phyloP scores from a whole-genome alignment of 495 filamentous ascomycete genomes.

The Neurospora pannonica region DNA sequence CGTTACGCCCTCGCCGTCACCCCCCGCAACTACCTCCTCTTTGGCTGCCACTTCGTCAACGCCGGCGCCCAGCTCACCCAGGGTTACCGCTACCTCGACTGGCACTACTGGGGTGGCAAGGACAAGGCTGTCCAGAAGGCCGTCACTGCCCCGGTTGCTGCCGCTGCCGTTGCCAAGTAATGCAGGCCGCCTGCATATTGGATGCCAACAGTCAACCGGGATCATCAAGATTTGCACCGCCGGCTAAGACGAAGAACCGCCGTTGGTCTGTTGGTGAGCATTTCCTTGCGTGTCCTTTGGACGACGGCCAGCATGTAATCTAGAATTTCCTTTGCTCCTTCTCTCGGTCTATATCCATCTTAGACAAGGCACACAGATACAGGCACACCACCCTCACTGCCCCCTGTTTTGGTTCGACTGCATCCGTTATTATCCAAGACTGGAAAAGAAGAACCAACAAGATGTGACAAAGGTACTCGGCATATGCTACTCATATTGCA shows the following conservation, averaged over 20 bases:
- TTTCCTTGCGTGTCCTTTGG: neutral
- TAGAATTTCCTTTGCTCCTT: neutral
- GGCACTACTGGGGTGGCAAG: conserved; percentile 38
- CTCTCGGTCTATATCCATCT: neutral
- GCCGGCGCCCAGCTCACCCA: conserved; percentile 66
- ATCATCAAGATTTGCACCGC: neutral
- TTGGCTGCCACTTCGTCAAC: conserved; percentile 77
- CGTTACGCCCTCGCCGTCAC: conserved; percentile 84
- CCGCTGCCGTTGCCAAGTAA: neutral
- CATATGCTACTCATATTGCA: neutral
- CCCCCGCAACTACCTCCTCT: conserved; percentile 92
- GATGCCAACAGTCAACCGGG: neutral
- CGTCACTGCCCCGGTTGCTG: neutral
- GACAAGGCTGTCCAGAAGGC: conserved; percentile 17
- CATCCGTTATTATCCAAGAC: neutral
- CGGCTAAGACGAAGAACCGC: neutral
- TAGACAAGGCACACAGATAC: neutral
- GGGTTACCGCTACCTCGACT: conserved; percentile 65
- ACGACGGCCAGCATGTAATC: neutral
- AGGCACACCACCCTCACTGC: neutral
- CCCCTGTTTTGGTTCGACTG: neutral
- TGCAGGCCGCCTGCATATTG: neutral
- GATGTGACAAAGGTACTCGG: neutral
- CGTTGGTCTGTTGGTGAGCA: neutral
- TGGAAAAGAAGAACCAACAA: neutral